Evolutionary conservation across 2,329 filamentous ascomycete species (phyloP).

Genomic region (Trichocomaceae sp.): DNA sequence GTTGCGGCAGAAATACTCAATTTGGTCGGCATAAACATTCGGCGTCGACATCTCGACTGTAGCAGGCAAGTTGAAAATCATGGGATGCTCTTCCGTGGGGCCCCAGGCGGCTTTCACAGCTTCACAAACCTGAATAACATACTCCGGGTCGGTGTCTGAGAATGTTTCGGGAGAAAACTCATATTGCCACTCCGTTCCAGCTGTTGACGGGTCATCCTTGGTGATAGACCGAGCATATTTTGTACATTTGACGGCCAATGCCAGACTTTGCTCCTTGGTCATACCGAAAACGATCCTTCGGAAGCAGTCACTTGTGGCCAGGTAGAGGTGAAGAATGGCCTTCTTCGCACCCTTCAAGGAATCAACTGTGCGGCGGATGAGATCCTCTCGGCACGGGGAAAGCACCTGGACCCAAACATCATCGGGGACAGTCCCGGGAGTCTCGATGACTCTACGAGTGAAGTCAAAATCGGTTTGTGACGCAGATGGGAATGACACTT

Average conservation of each 20-base stretch:
- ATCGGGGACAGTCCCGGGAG: conserved; percentile 73
- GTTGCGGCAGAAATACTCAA: conserved; percentile 88
- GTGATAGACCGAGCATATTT: conserved; percentile 83
- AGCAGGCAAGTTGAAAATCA: conserved; percentile 95
- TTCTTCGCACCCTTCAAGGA: conserved; percentile 85
- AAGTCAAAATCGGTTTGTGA: conserved; percentile 97
- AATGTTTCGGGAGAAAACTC: conserved; percentile 58
- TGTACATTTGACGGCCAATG: conserved; percentile 76
- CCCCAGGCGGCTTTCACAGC: conserved; percentile 93
- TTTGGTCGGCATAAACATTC: conserved; percentile 92
- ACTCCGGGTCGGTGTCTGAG: conserved; percentile 82
- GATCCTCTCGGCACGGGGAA: conserved; percentile 82
- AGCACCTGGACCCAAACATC: conserved; percentile 91
- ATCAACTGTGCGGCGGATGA: conserved; percentile 84
- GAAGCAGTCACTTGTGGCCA: conserved; percentile 95
- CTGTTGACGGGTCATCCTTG: conserved; percentile 59
- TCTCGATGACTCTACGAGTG: conserved; percentile 77
- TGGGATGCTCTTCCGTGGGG: conserved; percentile 67
- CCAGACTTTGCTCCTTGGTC: conserved; percentile 72
- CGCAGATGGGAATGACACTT: conserved; percentile 90
- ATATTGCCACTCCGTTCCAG: conserved; percentile 52
- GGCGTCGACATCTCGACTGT: conserved; percentile 94
- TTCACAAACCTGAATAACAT: conserved; percentile 74
- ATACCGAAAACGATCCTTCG: conserved; percentile 84
- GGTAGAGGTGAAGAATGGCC: conserved; percentile 89